Base-by-base conservation (phyloP, 2,329 filamentous ascomycete genomes). In the Trichoderma koningii region DNA sequence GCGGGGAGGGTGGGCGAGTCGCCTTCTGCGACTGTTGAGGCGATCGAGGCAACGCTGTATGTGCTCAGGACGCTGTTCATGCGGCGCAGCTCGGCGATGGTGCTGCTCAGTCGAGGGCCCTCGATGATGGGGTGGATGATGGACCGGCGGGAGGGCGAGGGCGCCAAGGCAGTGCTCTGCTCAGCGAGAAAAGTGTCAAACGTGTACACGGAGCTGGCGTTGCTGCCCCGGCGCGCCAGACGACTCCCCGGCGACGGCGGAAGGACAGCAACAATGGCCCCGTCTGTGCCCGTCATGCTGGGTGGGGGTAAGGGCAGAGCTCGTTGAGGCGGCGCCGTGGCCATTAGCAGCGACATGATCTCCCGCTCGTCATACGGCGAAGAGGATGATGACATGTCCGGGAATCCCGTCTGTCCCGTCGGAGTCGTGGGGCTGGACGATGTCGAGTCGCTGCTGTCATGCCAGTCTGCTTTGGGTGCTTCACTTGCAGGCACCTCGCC, bases 31-130 rank as follows among this genome's bases (percentile, higher is more conserved):
- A 64, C n/a, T 15, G 71, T 70, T 7, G 74, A 78, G 1, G 70
- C 70, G 50, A 76, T 69, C 0, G 80, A 80, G 1, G 76, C 75
- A 19, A 73, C 72, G 74, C 81, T 82, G 63, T 78, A 76, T 2
- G 78, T 76, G 69, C 79, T 83, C 51, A 83, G 70, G 61, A 81
- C 74, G 73, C 82, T 85, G 75, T 87, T 86, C 83, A 86, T 86
- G 57, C 83, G 78, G 10, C 84, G 79, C 64, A 87, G 80, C 72
- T 85, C 80, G 19, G 79, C 78, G 34, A 85, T 80, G 2, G 82
- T 78, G 66, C 73, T 75, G n/a, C 78, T 74, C 14, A 82, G 71
- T 7, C 71, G 64, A 15, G 70, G 67, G 1, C 64, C 71, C 55
- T 69, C 56, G 30, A 64, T 68, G 52, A 66, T 28, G 0, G 59